phyloP scores from a whole-genome alignment of 2,329 filamentous ascomycete species.

The Sporothrix pallida region DNA sequence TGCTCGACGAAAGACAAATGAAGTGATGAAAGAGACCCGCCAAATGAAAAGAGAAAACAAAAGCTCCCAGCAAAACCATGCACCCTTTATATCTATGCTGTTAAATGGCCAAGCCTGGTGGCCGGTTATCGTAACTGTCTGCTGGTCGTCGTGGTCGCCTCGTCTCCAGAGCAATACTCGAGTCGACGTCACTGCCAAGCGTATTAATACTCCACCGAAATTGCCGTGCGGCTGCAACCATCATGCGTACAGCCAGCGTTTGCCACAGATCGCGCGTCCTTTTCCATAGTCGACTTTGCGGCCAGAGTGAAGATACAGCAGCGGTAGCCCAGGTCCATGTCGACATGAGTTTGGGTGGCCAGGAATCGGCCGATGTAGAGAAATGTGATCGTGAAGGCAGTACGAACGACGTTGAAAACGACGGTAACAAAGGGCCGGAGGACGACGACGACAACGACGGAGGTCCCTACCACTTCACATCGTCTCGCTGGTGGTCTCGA shows the following conservation, averaged over 20 bases:
- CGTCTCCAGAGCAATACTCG: background rate
- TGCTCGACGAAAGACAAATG: background rate
- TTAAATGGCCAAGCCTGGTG: background rate
- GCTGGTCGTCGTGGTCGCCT: background rate
- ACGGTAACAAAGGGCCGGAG: background rate
- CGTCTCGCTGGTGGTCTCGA: constrained; percentile 24
- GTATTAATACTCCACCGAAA: background rate
- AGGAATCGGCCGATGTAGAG: background rate
- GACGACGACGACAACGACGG: background rate
- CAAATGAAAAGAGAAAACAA: background rate
- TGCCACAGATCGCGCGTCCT: background rate
- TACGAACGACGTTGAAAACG: background rate
- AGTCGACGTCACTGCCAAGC: background rate
- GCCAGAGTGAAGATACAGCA: background rate
- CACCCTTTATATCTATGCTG: background rate
- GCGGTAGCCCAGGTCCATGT: too few relatives aligned
- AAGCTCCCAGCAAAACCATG: background rate
- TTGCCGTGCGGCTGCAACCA: background rate
- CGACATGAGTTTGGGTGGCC: too few relatives aligned
- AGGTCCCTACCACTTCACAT: background rate
- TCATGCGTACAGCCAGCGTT: background rate
- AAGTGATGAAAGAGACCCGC: background rate
- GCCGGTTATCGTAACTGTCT: too few relatives aligned
- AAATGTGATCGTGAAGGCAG: too few relatives aligned
- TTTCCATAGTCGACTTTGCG: background rate